Conservation (phyloP, 2,329 filamentous ascomycete species). For the Herpotrichia juniperi region DNA sequence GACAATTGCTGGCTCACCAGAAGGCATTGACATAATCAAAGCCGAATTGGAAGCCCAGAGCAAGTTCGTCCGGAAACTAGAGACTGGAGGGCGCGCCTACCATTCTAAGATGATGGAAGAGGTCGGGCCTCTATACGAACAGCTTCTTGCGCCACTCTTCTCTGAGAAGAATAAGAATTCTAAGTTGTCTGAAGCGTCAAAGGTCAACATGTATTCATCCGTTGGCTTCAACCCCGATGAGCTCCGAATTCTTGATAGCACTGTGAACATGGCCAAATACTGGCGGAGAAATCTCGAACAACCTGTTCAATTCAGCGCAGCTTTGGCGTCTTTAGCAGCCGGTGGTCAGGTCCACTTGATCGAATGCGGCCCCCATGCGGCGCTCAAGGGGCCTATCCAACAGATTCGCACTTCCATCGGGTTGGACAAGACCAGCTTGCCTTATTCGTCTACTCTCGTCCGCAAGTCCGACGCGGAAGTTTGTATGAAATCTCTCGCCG, state of each 20-base stretch:
- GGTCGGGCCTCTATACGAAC: background rate
- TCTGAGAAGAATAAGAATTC: background rate
- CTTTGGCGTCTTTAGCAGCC: conserved; percentile 32
- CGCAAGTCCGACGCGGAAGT: background rate
- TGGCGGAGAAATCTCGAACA: conserved; percentile 55
- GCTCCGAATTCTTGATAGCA: background rate
- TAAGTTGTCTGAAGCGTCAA: background rate
- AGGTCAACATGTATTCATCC: no score
- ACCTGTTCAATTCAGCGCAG: conserved; percentile 53
- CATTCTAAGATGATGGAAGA: conserved; percentile 15
- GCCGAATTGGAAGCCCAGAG: conserved; percentile 31
- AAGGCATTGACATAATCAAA: conserved; percentile 42
- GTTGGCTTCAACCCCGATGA: no score
- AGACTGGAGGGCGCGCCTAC: conserved; percentile 13
- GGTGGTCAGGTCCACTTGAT: conserved; percentile 43
- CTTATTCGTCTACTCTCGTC: background rate
- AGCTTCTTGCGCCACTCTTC: background rate
- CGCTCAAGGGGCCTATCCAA: conserved; percentile 48
- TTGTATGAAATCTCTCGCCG: background rate
- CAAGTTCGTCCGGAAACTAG: conserved; percentile 10
- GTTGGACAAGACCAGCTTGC: background rate
- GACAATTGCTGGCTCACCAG: conserved; percentile 47
- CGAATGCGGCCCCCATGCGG: conserved; percentile 55
- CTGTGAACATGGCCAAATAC: conserved; percentile 30
- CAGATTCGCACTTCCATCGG: background rate